Conservation (phyloP, 2,329 filamentous ascomycete species). For the Fusarium palustre region DNA sequence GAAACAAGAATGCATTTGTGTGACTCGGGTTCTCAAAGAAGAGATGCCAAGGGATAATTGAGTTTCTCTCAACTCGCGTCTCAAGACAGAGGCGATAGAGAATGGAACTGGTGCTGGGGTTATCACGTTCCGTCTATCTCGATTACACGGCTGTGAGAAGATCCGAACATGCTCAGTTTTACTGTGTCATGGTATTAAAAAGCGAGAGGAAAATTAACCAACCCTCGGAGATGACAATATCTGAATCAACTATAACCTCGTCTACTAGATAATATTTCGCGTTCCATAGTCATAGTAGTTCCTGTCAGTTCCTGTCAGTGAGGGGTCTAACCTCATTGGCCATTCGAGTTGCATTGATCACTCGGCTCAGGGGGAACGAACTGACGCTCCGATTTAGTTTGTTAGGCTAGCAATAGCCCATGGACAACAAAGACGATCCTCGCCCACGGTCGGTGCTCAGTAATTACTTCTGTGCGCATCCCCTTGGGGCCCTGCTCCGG, state of each 20-base stretch:
- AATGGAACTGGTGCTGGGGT: background rate
- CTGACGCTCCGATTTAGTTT: slow-evolving; percentile 12
- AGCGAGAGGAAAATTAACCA: background rate
- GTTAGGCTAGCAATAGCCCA: background rate
- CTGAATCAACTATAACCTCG: slow-evolving; percentile 5
- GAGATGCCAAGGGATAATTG: background rate
- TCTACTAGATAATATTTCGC: background rate
- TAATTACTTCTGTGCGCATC: background rate
- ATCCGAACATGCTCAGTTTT: background rate
- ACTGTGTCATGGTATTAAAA: background rate
- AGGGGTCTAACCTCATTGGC: slow-evolving; percentile 19
- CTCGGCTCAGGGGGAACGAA: slow-evolving; percentile 9
- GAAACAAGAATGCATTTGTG: background rate
- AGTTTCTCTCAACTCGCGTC: background rate
- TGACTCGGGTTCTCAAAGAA: background rate
- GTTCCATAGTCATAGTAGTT: background rate
- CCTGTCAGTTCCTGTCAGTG: slow-evolving; percentile 8
- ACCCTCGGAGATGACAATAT: slow-evolving; percentile 27
- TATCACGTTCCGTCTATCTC: background rate
- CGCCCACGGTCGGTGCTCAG: background rate
- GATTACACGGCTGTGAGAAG: background rate
- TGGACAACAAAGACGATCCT: slow-evolving; percentile 7
- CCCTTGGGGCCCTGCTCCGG: slow-evolving; percentile 20
- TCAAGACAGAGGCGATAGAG: background rate
- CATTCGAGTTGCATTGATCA: slow-evolving; percentile 1